Base-by-base conservation (phyloP, 2,329 filamentous ascomycete genomes). In the Aspergillus ruber region DNA sequence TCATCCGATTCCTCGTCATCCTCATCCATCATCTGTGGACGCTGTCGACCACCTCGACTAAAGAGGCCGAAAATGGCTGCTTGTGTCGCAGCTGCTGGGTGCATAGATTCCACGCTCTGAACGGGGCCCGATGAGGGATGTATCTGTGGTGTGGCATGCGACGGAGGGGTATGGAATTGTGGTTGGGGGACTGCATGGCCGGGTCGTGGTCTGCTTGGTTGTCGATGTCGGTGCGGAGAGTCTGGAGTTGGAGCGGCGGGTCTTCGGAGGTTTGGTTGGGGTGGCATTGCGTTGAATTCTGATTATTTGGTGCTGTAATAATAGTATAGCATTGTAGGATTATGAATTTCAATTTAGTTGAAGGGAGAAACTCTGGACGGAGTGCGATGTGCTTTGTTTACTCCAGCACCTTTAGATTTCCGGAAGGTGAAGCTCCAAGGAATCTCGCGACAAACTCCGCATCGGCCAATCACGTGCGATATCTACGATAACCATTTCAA, bases 91-190 rank as follows among this genome's bases (percentile, higher is more conserved):
- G 56, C 47, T 20, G 53, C 49, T 15, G 53, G 45, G 6, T 63
- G 50, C 7, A 46, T 52, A 1, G 61, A 52, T 7, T 58, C 59
- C 23, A 56, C 43, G 9, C 53, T 53, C 15, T 55, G 51, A 8
- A 59, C 59, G 17, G 46, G 57, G n/a, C 43, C 60, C 40, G 63
- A 60, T 9, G 63, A 62, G 3, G 57, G 58, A 40, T 53, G 56
- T 8, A 56, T 52, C 21, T 60, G 59, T 8, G 59, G 63, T 12
- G 59, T 61, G 13, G 53, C 56, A 25, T 58, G 57, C 8, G 62
- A 53, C 1, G 63, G 63, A 8, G 64, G 64, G 8, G 63, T 67
- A 15, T 64, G 62, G 44, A 63, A 67, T 46, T 67, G 64, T 2
- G 53, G 29, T 9, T 47, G 48, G 9, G 44, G 33, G 6, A 50